Conservation (phyloP, 805 yeast species). For the Saccharomycopsis microspora region DNA sequence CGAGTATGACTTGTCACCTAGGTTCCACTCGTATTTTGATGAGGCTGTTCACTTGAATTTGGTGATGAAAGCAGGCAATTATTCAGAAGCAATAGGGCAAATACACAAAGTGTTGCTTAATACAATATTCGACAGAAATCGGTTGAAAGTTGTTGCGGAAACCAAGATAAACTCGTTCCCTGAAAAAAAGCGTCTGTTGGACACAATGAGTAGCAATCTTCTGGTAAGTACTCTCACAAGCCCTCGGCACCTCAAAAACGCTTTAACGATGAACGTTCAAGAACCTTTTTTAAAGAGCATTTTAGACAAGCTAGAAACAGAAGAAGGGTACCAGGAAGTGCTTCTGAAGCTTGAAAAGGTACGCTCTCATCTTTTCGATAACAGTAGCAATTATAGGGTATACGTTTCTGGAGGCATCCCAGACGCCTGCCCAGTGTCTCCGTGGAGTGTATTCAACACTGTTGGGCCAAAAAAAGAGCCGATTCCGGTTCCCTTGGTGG, state of each 20-base stretch:
- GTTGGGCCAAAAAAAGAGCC: no score
- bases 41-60: constrained; percentile 57
- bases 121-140: constrained; percentile 57
- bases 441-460: constrained; percentile 33
- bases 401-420: constrained; percentile 60
- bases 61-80: constrained; percentile 50
- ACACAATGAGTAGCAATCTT: constrained; percentile 29
- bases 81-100: constrained; percentile 68
- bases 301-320: constrained; percentile 39
- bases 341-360: constrained; percentile 39
- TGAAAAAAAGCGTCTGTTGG: constrained; percentile 53
- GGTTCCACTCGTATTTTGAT: constrained; percentile 50
- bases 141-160: constrained; percentile 58
- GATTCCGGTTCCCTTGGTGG: no score
- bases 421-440: constrained; percentile 38
- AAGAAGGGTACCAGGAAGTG: constrained; percentile 35
- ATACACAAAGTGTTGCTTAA: constrained; percentile 50
- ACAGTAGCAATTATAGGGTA: constrained; percentile 47
- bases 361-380: constrained; percentile 38
- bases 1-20: constrained; percentile 37
- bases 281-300: constrained; percentile 17
- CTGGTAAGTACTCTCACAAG: no score
- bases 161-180: constrained; percentile 49
- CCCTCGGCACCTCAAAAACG: not conserved
- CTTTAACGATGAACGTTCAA: not conserved